Conservation (phyloP, 192 early-diverging fungal species). For the Pilaira anomala region DNA sequence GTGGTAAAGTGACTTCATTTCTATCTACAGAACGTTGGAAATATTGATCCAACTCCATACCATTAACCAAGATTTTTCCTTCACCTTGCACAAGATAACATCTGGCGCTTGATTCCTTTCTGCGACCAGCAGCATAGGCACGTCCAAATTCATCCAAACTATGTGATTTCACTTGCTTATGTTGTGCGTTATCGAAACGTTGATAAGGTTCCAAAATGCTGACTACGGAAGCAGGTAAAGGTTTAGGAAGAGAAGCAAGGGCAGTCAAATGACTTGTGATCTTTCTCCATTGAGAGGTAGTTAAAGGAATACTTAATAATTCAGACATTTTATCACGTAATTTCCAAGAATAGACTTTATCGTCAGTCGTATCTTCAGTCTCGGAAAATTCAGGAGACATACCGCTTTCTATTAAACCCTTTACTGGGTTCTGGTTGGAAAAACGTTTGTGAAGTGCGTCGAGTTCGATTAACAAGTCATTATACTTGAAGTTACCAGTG, state of each 20-base stretch:
- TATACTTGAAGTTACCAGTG: conserved; percentile 79
- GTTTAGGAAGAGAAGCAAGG: conserved; percentile 40
- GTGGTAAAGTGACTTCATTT: conserved; percentile 69
- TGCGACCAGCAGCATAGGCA: conserved; percentile 68
- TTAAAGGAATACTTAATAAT: conserved; percentile 46
- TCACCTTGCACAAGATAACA: conserved; percentile 72
- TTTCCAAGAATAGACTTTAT: conserved; percentile 31
- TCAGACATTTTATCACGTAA: conserved; percentile 39
- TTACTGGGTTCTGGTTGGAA: conserved; percentile 18
- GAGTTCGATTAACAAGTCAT: conserved; percentile 66
- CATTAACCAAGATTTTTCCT: conserved; percentile 76
- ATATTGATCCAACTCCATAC: conserved; percentile 66
- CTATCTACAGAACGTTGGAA: conserved; percentile 67
- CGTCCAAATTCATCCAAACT: conserved; percentile 69
- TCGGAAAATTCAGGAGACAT: conserved; percentile 10
- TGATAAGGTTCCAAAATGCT: conserved; percentile 30
- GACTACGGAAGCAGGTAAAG: conserved; percentile 33
- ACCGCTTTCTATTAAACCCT: background rate
- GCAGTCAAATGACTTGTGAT: conserved; percentile 47
- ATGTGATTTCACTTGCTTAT: conserved; percentile 37
- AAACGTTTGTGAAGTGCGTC: conserved; percentile 52
- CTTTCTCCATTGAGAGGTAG: conserved; percentile 51
- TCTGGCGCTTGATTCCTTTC: conserved; percentile 78
- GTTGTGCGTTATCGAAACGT: conserved; percentile 34
- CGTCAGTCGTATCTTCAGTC: too few relatives aligned